These are phyloP conservation scores for Aspergillus nomiae DNA, from an alignment of 2,329 filamentous ascomycete genomes.

Conservation along the genomic window DNA sequence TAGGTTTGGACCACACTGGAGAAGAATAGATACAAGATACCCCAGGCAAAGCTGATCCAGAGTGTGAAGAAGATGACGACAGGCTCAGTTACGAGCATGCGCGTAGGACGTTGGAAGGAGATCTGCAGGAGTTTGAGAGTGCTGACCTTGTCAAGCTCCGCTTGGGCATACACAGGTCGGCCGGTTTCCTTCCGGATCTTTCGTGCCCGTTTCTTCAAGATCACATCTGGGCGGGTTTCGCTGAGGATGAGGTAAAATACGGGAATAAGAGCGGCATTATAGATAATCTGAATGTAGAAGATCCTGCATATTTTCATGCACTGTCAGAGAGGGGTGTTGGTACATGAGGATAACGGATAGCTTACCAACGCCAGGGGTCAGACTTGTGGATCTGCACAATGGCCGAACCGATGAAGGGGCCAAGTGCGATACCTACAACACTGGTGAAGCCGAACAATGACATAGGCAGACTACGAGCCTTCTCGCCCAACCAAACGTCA, in stretches of 20 bases:
- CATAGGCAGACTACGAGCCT: constrained; percentile 45
- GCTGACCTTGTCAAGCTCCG: neutral
- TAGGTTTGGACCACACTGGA: constrained; percentile 17
- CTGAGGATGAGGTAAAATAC: constrained; percentile 44
- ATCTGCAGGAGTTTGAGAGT: neutral
- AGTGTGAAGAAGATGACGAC: constrained; percentile 9
- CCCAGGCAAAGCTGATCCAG: constrained; percentile 17
- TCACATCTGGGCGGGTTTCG: constrained; percentile 7
- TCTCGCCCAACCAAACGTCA: constrained; percentile 40
- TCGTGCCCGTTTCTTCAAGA: constrained; percentile 2
- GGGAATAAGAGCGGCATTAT: constrained; percentile 45
- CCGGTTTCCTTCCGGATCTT: neutral
- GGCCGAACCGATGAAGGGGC: constrained; percentile 47
- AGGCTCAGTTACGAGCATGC: constrained; percentile 12
- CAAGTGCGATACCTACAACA: constrained; percentile 47
- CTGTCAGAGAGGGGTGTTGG: neutral
- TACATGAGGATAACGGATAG: neutral
- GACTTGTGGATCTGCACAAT: constrained; percentile 38
- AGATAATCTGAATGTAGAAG: constrained; percentile 48
- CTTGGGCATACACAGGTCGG: neutral
- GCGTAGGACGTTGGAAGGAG: constrained; percentile 12
- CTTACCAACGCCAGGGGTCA: constrained; percentile 46
- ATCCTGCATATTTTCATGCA: constrained; percentile 35
- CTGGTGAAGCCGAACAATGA: constrained; percentile 48
- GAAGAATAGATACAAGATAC: constrained; percentile 18